Evolutionary conservation across 805 yeast genomes (phyloP).

Genomic region (Grigorovia yakushimaensis): DNA sequence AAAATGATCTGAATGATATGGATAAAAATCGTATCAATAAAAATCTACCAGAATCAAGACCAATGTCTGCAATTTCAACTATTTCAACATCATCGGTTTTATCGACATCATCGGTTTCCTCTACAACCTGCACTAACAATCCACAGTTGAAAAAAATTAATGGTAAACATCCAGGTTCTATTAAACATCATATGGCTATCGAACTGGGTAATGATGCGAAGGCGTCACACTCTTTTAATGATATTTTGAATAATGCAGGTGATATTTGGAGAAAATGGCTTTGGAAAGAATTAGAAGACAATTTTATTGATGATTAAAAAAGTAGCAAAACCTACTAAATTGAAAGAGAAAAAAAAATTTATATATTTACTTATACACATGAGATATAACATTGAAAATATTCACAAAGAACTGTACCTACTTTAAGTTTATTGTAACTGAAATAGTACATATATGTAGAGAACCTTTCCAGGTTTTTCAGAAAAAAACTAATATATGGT

Average conservation of each 20-base stretch:
- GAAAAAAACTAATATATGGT: too few species aligned
- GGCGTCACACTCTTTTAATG: slow-evolving; percentile 55
- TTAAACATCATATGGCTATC: slow-evolving; percentile 18
- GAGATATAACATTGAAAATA: neutral
- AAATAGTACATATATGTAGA: too few species aligned
- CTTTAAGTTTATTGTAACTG: too few species aligned
- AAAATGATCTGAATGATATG: neutral
- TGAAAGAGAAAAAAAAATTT: too few species aligned
- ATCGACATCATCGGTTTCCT: slow-evolving; percentile 2
- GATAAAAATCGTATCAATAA: slow-evolving; percentile 7
- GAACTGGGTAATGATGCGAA: slow-evolving; percentile 34
- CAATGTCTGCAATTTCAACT: slow-evolving; percentile 5
- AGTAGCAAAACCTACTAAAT: too few species aligned
- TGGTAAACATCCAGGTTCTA: slow-evolving; percentile 2
- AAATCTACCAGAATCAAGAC: neutral
- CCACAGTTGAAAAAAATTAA: neutral
- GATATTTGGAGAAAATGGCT: slow-evolving; percentile 83
- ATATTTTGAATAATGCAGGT: slow-evolving; percentile 67
- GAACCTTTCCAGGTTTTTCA: neutral
- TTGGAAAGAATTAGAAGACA: slow-evolving; percentile 48
- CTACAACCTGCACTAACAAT: neutral
- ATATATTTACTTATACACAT: neutral
- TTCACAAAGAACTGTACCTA: neutral
- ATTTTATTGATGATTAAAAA: slow-evolving; percentile 9
- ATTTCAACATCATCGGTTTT: slow-evolving; percentile 10